A percentile compares a stretch with the other conserved stretches of the same genome.
Conservation (phyloP, 75 land plant genomes). For the Pinus albicaulis region DNA sequence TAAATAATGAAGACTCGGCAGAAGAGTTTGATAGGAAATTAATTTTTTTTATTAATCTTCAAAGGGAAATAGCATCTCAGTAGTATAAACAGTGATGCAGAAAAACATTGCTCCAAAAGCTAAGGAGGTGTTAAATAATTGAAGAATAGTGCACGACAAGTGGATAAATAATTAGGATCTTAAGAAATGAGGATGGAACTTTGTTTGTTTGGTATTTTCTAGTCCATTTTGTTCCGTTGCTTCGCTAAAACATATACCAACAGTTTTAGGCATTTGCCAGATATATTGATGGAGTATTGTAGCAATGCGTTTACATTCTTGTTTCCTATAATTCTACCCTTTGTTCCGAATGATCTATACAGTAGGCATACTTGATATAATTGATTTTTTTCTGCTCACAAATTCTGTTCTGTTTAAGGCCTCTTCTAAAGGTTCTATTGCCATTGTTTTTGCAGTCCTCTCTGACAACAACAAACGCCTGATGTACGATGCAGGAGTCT, state of each 20-base stretch:
- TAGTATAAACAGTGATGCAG: no score
- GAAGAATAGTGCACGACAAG: neutral
- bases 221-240: neutral
- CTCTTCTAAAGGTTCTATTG: neutral
- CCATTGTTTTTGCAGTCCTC: slow-evolving; percentile 32
- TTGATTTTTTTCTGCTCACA: neutral
- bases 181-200: neutral
- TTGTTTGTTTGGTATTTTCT: neutral
- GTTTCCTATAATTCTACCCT: neutral
- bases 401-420: neutral
- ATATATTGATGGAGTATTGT: neutral
- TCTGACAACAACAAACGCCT: slow-evolving; percentile 61
- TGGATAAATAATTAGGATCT: neutral
- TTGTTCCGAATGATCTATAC: neutral
- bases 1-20: no score
- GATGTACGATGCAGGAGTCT: slow-evolving; percentile 61
- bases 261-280: neutral
- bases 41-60: no score
- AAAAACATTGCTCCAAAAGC: no score
- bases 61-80: no score
- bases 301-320: no score
- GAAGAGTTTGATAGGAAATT: no score
- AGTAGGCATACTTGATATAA: neutral
- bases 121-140: no score
- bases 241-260: neutral